Percentiles rank a stretch among this genome's conserved stretches.
phyloP scores from a whole-genome alignment of 2,329 filamentous ascomycete species.

The Metarhizium anisopliae region DNA sequence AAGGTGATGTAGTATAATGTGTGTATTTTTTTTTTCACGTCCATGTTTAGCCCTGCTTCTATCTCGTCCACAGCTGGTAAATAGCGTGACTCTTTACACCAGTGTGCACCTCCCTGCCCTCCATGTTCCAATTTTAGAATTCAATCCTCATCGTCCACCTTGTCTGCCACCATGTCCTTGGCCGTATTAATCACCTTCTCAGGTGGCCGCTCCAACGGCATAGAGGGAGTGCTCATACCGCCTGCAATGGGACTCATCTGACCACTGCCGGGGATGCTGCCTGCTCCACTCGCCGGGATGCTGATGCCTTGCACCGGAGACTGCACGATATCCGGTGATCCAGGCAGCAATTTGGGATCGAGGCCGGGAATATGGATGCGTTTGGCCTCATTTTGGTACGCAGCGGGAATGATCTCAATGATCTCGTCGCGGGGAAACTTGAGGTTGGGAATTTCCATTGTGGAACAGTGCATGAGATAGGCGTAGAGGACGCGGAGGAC shows the following conservation, averaged over 20 bases:
- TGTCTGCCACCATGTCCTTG: constrained; percentile 42
- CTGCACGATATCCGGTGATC: constrained; percentile 71
- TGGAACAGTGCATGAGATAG: constrained; percentile 97
- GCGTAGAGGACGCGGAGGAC: constrained; percentile 95
- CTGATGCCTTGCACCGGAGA: constrained; percentile 54
- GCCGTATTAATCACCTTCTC: constrained; percentile 41
- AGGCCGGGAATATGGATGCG: constrained; percentile 74
- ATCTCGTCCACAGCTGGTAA: not conserved
- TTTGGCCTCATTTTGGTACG: constrained; percentile 93
- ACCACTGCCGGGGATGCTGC: constrained; percentile 20
- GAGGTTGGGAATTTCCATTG: constrained; percentile 84
- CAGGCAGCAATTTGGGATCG: constrained; percentile 59
- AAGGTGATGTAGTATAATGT: not conserved
- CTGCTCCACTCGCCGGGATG: constrained; percentile 15
- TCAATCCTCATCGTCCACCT: constrained; percentile 43
- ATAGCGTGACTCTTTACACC: not conserved
- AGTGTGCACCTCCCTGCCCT: not conserved
- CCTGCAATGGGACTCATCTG: constrained; percentile 40
- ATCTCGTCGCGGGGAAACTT: constrained; percentile 95
- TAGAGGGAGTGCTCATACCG: constrained; percentile 34
- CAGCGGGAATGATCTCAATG: constrained; percentile 95
- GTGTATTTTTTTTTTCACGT: no score
- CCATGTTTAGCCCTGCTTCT: no score
- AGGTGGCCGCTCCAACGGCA: constrained; percentile 33
- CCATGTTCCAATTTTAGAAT: not conserved